A percentile compares a stretch with the other conserved stretches of the same genome.
Conservation (phyloP, 2,329 filamentous ascomycete species). For the Xylaria multiplex region DNA sequence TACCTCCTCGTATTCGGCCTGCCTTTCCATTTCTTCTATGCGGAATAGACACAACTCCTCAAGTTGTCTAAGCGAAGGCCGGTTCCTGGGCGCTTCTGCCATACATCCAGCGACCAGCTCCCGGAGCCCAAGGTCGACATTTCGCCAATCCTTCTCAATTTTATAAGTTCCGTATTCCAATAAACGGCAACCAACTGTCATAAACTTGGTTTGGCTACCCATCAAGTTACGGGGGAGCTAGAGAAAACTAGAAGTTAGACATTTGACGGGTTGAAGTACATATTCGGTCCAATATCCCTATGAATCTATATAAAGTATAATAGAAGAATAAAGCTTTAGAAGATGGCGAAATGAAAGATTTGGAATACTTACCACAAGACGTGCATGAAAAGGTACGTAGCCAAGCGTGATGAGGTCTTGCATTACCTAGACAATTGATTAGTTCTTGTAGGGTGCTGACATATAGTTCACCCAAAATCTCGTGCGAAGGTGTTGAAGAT, state of each 20-base stretch:
- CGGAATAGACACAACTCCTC: neutral
- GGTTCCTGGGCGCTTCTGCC: rapidly evolving
- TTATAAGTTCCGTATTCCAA: neutral
- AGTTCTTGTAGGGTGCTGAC: neutral
- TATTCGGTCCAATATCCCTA: neutral
- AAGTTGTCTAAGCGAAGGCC: neutral
- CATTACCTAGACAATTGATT: slow-evolving; percentile 22
- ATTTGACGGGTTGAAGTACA: neutral
- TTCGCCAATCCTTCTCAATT: neutral
- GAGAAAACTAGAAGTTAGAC: neutral
- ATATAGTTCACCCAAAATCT: neutral
- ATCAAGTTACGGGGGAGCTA: too few relatives aligned
- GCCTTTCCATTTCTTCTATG: neutral
- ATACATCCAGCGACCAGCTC: slow-evolving; percentile 19
- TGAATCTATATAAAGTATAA: too few relatives aligned
- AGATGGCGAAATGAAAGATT: too few relatives aligned
- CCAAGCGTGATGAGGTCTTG: slow-evolving; percentile 23
- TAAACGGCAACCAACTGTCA: slow-evolving; percentile 24
- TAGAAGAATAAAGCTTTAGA: neutral
- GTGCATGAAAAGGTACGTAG: neutral
- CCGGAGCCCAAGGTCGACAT: slow-evolving; percentile 14
- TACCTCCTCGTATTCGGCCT: neutral
- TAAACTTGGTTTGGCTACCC: neutral
- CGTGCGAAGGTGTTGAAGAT: neutral
- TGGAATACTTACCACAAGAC: neutral